Conservation (phyloP, 805 yeast genomes). For the Barnettozyma salicaria region DNA sequence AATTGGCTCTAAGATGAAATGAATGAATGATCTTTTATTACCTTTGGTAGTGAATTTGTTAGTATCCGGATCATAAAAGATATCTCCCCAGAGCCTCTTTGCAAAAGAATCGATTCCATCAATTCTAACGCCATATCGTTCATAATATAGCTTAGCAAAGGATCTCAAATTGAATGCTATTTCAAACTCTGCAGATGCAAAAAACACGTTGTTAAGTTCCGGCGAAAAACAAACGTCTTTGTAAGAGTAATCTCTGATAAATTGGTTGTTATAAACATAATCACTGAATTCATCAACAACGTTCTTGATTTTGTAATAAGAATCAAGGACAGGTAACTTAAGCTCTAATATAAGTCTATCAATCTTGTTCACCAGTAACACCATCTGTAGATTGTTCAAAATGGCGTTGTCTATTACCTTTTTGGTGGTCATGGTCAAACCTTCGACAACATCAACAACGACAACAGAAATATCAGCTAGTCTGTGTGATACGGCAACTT, state of each 20-base stretch:
- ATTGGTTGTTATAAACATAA: conserved; percentile 35
- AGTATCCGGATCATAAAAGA: conserved; percentile 39
- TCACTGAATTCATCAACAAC: conserved; percentile 60
- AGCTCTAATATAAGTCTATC: conserved; percentile 83
- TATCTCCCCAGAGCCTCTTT: conserved; percentile 70
- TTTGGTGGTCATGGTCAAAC: conserved; percentile 56
- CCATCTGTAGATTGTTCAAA: conserved; percentile 43
- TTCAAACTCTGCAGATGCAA: conserved; percentile 60
- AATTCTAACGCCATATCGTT: conserved; percentile 27
- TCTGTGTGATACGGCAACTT: conserved; percentile 49
- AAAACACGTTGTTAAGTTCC: conserved; percentile 56
- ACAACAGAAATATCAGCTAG: conserved; percentile 61
- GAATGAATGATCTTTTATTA: conserved; percentile 31
- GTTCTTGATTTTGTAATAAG: conserved; percentile 60
- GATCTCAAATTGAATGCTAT: conserved; percentile 63
- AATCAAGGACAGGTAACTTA: conserved; percentile 65
- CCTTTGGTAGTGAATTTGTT: conserved; percentile 39
- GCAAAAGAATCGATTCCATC: conserved; percentile 39
- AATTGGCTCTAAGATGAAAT: conserved; percentile 73
- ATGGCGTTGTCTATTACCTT: conserved; percentile 47
- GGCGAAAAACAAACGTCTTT: conserved; percentile 43
- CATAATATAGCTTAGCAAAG: conserved; percentile 47
- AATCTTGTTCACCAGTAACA: conserved; percentile 68
- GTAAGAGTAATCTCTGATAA: conserved; percentile 24
- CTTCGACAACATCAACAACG: conserved; percentile 84